Evolutionary conservation across 2,329 filamentous ascomycete species (phyloP).

Genomic region (Fusarium aywerte): DNA sequence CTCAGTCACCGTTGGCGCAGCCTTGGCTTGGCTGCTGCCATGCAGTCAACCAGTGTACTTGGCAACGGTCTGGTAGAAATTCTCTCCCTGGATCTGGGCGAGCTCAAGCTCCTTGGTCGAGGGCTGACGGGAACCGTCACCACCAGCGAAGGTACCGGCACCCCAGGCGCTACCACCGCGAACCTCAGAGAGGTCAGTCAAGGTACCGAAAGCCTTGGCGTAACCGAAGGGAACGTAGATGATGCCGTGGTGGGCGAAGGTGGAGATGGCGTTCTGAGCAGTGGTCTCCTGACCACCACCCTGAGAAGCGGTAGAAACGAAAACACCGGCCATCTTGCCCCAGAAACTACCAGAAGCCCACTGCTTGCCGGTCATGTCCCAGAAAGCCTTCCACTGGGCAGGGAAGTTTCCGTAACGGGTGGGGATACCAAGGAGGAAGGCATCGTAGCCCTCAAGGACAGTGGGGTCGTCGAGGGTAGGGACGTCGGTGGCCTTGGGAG

Average conservation of each 20-base stretch:
- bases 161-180: slow-evolving; percentile 93
- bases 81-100: slow-evolving; percentile 83
- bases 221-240: slow-evolving; percentile 97
- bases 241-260: slow-evolving; percentile 91
- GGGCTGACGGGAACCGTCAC: slow-evolving; percentile 87
- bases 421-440: slow-evolving; percentile 91
- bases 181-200: slow-evolving; percentile 79
- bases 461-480: slow-evolving; percentile 68
- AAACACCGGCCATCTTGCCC: slow-evolving; percentile 92
- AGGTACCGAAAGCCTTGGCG: slow-evolving; percentile 76
- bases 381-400: slow-evolving; percentile 93
- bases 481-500: slow-evolving; percentile 75
- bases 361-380: slow-evolving; percentile 88
- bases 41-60: slow-evolving; percentile 84
- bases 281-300: slow-evolving; percentile 97
- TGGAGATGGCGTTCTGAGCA: slow-evolving; percentile 81
- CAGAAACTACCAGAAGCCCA: slow-evolving; percentile 81
- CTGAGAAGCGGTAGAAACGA: slow-evolving; percentile 84
- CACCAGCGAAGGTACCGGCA: slow-evolving; percentile 85
- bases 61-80: slow-evolving; percentile 80
- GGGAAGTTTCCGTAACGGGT: slow-evolving; percentile 98
- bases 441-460: slow-evolving; percentile 81
- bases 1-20: slow-evolving; percentile 44
- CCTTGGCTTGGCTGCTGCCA: slow-evolving; percentile 61
- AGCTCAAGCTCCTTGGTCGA: slow-evolving; percentile 78